Conservation (phyloP, 2,329 filamentous ascomycete species). For the Fulvia fulva region DNA sequence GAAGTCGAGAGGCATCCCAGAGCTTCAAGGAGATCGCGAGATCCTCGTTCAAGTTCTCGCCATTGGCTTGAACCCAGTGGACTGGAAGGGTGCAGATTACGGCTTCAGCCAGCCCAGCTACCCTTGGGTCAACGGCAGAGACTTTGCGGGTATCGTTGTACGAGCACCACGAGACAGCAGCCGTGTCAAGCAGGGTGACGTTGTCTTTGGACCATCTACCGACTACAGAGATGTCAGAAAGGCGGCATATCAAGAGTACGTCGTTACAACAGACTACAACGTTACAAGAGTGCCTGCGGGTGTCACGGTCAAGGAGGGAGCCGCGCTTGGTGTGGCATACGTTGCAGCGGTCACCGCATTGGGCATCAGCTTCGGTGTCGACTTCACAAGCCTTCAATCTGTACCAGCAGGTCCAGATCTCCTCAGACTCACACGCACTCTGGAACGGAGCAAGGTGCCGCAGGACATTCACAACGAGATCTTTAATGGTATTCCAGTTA, state of each 20-base stretch:
- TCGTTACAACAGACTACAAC: slow-evolving; percentile 62
- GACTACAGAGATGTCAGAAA: slow-evolving; percentile 71
- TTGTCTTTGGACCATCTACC: slow-evolving; percentile 63
- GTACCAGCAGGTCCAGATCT: slow-evolving; percentile 56
- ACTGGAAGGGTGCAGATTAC: slow-evolving; percentile 68
- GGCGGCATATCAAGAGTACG: slow-evolving; percentile 68
- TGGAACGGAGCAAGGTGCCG: slow-evolving; percentile 51
- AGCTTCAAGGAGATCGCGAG: slow-evolving; percentile 44
- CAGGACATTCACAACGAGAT: slow-evolving; percentile 62
- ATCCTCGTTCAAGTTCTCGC: slow-evolving; percentile 60
- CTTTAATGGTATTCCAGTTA: slow-evolving; percentile 49
- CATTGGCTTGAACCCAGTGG: slow-evolving; percentile 72
- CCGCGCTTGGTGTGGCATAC: slow-evolving; percentile 66
- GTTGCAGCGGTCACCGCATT: slow-evolving; percentile 65
- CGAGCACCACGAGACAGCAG: slow-evolving; percentile 40
- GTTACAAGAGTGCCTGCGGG: slow-evolving; percentile 57
- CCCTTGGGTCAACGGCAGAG: slow-evolving; percentile 66
- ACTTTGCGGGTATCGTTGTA: slow-evolving; percentile 64
- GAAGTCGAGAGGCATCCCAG: slow-evolving; percentile 28
- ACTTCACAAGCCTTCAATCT: slow-evolving; percentile 49
- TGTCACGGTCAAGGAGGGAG: slow-evolving; percentile 53
- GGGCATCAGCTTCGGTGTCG: slow-evolving; percentile 65
- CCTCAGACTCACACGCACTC: slow-evolving; percentile 45
- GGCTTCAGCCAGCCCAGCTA: slow-evolving; percentile 65
- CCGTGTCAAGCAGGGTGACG: slow-evolving; percentile 55